These are phyloP conservation scores for Suillus americanus DNA, from an alignment of 768 basidiomycete species.

Conservation along the genomic window DNA sequence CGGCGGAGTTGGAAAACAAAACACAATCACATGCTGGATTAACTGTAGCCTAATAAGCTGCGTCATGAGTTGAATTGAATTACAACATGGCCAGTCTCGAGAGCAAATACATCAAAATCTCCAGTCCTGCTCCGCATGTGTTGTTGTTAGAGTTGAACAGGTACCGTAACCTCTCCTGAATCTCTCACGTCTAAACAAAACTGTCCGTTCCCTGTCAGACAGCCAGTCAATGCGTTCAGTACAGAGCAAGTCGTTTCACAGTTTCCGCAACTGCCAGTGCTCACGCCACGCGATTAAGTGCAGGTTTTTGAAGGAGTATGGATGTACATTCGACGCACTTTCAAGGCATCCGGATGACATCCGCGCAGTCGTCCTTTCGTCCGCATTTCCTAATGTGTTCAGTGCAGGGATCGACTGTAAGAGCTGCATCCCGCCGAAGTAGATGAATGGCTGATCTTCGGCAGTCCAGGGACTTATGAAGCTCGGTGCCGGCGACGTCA, in stretches of 20 bases:
- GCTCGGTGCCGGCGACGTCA: not conserved
- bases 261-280: not conserved
- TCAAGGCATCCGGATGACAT: constrained; percentile 46
- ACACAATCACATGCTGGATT: not conserved
- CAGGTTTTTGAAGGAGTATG: constrained; percentile 77
- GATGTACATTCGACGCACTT: constrained; percentile 58
- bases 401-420: constrained; percentile 83
- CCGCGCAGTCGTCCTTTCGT: constrained; percentile 72
- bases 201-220: constrained; percentile 31
- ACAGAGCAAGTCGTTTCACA: constrained; percentile 35
- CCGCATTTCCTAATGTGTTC: constrained; percentile 68
- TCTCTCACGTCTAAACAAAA: not conserved
- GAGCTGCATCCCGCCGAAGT: constrained; percentile 13
- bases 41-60: not conserved
- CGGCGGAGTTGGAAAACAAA: not conserved
- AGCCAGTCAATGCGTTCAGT: constrained; percentile 68
- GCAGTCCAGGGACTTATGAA: constrained; percentile 29
- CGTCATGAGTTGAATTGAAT: not conserved
- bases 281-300: not conserved
- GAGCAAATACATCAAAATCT: constrained; percentile 32
- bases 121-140: constrained; percentile 36
- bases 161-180: constrained; percentile 17
- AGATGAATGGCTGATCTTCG: not conserved
- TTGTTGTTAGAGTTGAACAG: constrained; percentile 39
- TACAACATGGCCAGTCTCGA: not conserved